Percentiles rank a stretch among this genome's conserved stretches.
Evolutionary conservation across 768 basidiomycete genomes (phyloP).

Genomic region (Neoboletus subvelutipes): DNA sequence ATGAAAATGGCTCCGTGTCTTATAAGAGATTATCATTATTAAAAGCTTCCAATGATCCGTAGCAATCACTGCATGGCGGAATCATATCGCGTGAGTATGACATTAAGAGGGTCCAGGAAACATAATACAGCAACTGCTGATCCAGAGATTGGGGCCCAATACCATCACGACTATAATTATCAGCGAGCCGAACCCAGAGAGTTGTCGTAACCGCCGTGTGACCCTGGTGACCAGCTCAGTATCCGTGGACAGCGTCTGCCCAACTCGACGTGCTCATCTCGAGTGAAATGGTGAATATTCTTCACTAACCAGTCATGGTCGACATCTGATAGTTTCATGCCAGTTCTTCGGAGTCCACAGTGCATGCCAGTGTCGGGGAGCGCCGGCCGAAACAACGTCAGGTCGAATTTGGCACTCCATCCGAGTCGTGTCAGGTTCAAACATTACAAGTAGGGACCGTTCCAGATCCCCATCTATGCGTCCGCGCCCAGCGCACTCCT

Average conservation of each 20-base stretch:
- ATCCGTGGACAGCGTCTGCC: neutral
- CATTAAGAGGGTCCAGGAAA: neutral
- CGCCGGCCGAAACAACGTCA: neutral
- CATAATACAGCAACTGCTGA: neutral
- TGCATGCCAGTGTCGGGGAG: neutral
- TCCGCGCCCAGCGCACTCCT: conserved; percentile 43
- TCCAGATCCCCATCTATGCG: conserved; percentile 6
- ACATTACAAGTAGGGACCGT: neutral
- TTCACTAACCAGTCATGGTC: neutral
- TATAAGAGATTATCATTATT: neutral
- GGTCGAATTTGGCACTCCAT: neutral
- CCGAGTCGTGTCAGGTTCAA: neutral
- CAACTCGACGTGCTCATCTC: neutral
- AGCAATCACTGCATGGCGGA: neutral
- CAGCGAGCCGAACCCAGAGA: neutral
- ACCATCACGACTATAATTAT: neutral
- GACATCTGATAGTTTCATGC: neutral
- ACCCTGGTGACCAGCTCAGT: neutral
- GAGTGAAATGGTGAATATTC: neutral
- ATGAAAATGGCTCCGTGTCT: neutral
- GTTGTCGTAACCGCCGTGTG: neutral
- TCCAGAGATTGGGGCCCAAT: neutral
- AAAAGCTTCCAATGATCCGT: neutral
- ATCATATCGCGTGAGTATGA: neutral
- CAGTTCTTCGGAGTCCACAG: neutral